A percentile compares a stretch with the other conserved stretches of the same genome.
Evolutionary conservation across 148 eudicot genomes (phyloP).

Genomic region (Tetragonia tetragonoides): DNA sequence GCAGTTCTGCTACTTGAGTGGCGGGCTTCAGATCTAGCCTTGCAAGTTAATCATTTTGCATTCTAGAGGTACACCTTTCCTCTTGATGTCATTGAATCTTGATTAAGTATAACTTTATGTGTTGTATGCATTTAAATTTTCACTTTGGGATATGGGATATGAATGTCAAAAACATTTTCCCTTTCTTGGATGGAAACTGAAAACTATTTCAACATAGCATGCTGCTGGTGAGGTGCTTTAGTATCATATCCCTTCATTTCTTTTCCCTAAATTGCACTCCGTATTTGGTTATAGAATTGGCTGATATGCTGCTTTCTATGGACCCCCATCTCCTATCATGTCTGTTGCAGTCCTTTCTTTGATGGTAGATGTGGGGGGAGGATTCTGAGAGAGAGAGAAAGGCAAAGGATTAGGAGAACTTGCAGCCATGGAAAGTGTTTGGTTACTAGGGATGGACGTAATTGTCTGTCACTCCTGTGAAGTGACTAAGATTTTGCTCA

Average conservation of each 20-base stretch:
- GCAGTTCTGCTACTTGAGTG: conserved; percentile 94
- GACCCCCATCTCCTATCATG: too few species aligned
- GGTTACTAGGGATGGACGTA: background rate
- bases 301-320: background rate
- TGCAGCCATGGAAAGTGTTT: background rate
- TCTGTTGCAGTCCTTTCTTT: background rate
- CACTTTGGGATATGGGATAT: background rate
- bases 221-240: too few species aligned
- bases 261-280: background rate
- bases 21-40: conserved; percentile 91
- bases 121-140: background rate
- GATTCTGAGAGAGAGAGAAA: background rate
- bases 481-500: background rate
- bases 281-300: background rate
- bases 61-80: conserved; percentile 66
- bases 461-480: background rate
- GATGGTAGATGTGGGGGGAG: background rate
- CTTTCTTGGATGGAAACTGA: background rate
- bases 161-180: background rate
- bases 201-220: background rate
- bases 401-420: background rate
- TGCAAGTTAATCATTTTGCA: conserved; percentile 75
- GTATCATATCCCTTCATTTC: background rate
- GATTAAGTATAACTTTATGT: background rate
- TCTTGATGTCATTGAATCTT: background rate